These are phyloP conservation scores for Suillus americanus DNA, from an alignment of 768 basidiomycete genomes.

Conservation along the genomic window DNA sequence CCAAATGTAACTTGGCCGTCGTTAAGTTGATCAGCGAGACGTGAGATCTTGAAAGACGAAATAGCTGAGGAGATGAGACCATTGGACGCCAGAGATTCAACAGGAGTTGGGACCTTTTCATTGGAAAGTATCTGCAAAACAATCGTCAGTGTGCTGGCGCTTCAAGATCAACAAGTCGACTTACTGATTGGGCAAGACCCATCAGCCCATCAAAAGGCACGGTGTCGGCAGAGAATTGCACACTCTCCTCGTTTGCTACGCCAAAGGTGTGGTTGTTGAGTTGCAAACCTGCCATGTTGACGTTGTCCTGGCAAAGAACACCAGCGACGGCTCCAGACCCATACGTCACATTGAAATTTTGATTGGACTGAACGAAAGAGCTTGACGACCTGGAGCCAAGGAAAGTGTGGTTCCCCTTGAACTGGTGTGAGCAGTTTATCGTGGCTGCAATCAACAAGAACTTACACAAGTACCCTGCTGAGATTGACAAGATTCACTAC, in stretches of 20 bases:
- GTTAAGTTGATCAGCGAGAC: conserved; percentile 58
- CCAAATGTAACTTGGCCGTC: conserved; percentile 86
- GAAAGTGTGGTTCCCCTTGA: conserved; percentile 62
- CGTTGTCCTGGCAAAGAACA: conserved; percentile 58
- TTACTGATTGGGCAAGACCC: conserved; percentile 72
- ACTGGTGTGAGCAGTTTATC: conserved; percentile 18
- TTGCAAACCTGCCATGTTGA: conserved; percentile 61
- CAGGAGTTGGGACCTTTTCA: conserved; percentile 63
- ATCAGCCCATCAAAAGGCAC: conserved; percentile 72
- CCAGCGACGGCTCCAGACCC: conserved; percentile 72
- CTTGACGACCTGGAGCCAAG: conserved; percentile 63
- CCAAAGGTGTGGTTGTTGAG: conserved; percentile 67
- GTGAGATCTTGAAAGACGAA: conserved; percentile 78
- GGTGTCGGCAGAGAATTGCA: conserved; percentile 52
- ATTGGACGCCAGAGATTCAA: conserved; percentile 62
- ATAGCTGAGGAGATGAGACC: conserved; percentile 64
- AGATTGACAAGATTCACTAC: conserved; percentile 51
- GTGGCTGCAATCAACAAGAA: background rate
- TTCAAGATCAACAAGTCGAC: conserved; percentile 22
- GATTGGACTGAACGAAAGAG: conserved; percentile 53
- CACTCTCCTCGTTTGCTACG: conserved; percentile 56
- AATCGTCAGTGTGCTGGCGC: background rate
- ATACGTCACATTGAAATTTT: conserved; percentile 61
- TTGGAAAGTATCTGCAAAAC: conserved; percentile 54
- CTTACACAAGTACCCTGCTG: conserved; percentile 42